Percentiles rank a stretch among this genome's conserved stretches.
Conservation (phyloP, 2,329 filamentous ascomycete species). For the Diaporthe sp. region DNA sequence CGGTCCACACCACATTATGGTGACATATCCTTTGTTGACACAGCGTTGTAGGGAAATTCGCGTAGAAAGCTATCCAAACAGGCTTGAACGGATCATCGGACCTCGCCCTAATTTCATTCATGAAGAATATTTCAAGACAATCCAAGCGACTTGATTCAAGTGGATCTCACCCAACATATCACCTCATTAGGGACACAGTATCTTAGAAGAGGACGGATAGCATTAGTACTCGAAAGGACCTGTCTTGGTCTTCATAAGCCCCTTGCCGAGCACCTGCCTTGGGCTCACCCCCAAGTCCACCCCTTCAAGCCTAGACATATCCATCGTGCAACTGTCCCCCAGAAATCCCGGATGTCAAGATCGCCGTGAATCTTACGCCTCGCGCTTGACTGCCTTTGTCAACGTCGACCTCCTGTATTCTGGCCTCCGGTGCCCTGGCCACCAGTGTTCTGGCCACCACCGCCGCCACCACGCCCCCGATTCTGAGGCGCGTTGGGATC, state of each 20-base stretch:
- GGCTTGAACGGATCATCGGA: too few relatives aligned
- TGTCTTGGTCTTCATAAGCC: not conserved
- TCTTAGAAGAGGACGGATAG: not conserved
- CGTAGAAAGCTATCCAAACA: too few relatives aligned
- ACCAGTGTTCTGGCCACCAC: not conserved
- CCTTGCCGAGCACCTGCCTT: not conserved
- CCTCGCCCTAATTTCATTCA: too few relatives aligned
- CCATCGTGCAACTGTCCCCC: not conserved
- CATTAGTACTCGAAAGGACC: not conserved
- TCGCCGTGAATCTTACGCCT: not conserved
- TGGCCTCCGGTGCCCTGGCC: not conserved
- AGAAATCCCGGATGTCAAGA: not conserved
- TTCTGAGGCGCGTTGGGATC: not conserved
- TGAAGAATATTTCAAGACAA: too few relatives aligned
- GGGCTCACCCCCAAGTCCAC: not conserved
- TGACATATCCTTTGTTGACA: too few relatives aligned
- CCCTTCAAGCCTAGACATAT: not conserved
- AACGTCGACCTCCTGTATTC: not conserved
- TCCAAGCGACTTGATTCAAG: too few relatives aligned
- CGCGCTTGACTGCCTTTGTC: not conserved
- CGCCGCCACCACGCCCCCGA: not conserved
- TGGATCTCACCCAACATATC: too few relatives aligned
- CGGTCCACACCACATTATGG: too few relatives aligned
- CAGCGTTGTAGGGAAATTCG: too few relatives aligned
- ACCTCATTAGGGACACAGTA: too few relatives aligned